phyloP scores from a whole-genome alignment of 2,329 filamentous ascomycete species.

The Colletotrichum higginsianum region DNA sequence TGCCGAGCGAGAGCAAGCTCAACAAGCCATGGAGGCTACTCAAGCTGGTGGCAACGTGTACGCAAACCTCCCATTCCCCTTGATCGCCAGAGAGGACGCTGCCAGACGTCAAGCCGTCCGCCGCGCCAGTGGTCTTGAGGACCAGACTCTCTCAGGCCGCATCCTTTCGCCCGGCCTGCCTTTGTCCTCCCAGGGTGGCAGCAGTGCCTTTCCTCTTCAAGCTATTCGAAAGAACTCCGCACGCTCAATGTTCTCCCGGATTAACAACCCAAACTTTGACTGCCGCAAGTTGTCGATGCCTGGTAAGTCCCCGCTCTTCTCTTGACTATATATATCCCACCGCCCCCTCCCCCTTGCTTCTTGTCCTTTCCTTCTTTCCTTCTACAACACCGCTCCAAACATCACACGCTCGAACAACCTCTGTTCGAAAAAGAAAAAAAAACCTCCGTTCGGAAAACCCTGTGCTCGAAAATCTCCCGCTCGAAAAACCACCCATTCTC shows the following conservation, averaged over 20 bases:
- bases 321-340: not conserved
- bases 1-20: not conserved
- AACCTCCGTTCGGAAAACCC: not conserved
- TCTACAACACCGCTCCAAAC: not conserved
- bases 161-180: slow-evolving; percentile 11
- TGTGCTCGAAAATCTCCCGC: not conserved
- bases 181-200: slow-evolving; percentile 22
- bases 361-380: not conserved
- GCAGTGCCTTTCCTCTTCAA: not conserved
- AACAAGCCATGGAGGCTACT: not conserved
- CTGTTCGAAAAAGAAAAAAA: slow-evolving; percentile 2
- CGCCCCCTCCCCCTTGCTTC: not conserved
- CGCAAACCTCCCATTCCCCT: slow-evolving; percentile 29
- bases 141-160: slow-evolving; percentile 41
- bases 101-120: slow-evolving; percentile 35
- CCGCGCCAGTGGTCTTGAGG: slow-evolving; percentile 42
- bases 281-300: not conserved
- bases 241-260: slow-evolving; percentile 24
- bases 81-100: slow-evolving; percentile 38
- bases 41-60: not conserved
- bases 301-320: slow-evolving; percentile 22
- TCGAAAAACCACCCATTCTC: not conserved
- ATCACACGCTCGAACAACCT: not conserved
- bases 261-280: slow-evolving; percentile 24
- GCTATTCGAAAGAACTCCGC: slow-evolving; percentile 21